These are phyloP conservation scores for Diplocarpon mali DNA, from an alignment of 2,329 filamentous ascomycete species.

Conservation along the genomic window DNA sequence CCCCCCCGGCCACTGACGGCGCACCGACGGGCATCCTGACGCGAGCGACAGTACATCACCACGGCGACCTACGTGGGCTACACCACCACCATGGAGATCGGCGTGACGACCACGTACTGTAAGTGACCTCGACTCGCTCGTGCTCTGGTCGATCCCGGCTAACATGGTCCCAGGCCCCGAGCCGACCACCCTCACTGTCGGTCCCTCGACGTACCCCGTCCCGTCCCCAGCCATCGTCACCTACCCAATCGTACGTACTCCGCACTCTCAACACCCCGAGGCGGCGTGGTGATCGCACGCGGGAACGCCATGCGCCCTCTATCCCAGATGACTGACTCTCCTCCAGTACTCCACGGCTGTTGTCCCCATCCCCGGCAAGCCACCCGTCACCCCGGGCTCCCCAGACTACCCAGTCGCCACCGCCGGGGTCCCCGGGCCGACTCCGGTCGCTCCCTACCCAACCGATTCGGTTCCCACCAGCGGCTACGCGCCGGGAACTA, in stretches of 20 bases:
- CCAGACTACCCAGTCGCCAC: too few relatives aligned
- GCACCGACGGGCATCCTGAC: not conserved
- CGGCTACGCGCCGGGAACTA: too few relatives aligned
- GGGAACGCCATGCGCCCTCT: too few relatives aligned
- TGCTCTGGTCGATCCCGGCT: not conserved
- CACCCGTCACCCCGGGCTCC: too few relatives aligned
- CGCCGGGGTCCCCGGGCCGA: too few relatives aligned
- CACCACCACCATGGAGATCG: slow-evolving; percentile 7
- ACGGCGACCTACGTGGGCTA: slow-evolving; percentile 7
- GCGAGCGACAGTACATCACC: slow-evolving; percentile 8
- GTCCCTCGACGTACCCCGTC: slow-evolving; percentile 36
- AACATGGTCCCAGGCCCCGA: slow-evolving; percentile 28
- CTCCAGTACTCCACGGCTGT: too few relatives aligned
- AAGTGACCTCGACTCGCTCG: not conserved
- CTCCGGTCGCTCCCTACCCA: too few relatives aligned
- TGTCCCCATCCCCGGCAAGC: too few relatives aligned
- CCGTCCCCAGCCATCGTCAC: slow-evolving; percentile 14
- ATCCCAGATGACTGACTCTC: too few relatives aligned
- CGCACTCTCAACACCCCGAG: too few relatives aligned
- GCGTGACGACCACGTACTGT: slow-evolving; percentile 12
- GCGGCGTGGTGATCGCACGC: too few relatives aligned
- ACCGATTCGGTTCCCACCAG: too few relatives aligned
- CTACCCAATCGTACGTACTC: slow-evolving; percentile 6
- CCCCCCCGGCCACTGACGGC: not conserved
- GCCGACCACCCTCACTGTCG: slow-evolving; percentile 34